phyloP scores from a whole-genome alignment of 805 yeast genomes.

The Yamadazyma paraphyllophila region DNA sequence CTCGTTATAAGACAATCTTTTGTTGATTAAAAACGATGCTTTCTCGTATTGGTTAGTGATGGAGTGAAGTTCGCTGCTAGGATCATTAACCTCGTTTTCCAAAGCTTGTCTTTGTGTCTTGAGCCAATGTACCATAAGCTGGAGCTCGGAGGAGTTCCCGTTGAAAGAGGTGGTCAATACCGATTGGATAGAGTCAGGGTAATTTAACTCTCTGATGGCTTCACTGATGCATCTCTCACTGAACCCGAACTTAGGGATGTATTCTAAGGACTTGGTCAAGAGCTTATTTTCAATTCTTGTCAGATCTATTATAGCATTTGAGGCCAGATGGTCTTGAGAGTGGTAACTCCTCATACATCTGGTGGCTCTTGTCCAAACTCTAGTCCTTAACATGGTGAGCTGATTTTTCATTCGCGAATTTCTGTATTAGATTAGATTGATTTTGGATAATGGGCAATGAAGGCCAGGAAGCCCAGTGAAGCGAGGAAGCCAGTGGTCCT shows the following conservation, averaged over 20 bases:
- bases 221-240: constrained; percentile 43
- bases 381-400: constrained; percentile 3
- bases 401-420: constrained; percentile 1
- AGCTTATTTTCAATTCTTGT: constrained; percentile 41
- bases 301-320: constrained; percentile 31
- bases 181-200: constrained; percentile 50
- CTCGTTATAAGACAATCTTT: constrained; percentile 51
- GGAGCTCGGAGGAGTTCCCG: constrained; percentile 53
- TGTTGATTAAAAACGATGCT: constrained; percentile 44
- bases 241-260: constrained; percentile 56
- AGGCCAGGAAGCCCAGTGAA: too few relatives aligned
- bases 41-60: constrained; percentile 40
- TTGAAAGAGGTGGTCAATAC: constrained; percentile 33
- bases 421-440: too few relatives aligned
- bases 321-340: constrained; percentile 34
- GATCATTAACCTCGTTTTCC: constrained; percentile 17
- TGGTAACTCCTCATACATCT: constrained; percentile 23
- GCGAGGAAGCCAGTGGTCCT: too few relatives aligned
- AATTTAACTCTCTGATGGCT: constrained; percentile 47
- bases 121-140: constrained; percentile 52
- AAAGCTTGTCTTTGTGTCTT: constrained; percentile 43
- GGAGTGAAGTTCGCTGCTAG: constrained; percentile 23
- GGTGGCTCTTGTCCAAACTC: constrained; percentile 1
- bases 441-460: too few relatives aligned
- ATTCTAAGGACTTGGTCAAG: constrained; percentile 32